A percentile compares a stretch with the other conserved stretches of the same genome.
Conservation (phyloP, 78 protist genomes). For the Dictyostelium purpureum region DNA sequence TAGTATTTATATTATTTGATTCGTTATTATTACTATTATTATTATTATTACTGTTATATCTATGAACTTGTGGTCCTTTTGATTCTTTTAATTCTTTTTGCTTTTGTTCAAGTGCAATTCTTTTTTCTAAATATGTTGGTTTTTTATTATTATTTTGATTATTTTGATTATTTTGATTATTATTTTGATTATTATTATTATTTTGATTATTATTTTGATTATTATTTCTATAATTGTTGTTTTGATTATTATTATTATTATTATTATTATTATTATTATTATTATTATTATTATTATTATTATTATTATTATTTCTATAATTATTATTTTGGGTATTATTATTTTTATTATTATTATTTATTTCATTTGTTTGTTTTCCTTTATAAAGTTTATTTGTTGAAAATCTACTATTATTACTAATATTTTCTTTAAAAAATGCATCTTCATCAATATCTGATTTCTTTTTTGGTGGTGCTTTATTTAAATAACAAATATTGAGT, state of each 20-base stretch:
- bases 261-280: neutral
- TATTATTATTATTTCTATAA: neutral
- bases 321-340: too few species aligned
- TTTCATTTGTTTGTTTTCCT: neutral
- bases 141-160: neutral
- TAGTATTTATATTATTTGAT: neutral
- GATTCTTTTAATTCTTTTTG: slow-evolving; percentile 6
- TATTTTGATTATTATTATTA: neutral
- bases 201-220: neutral
- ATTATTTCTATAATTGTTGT: neutral
- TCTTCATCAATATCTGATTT: neutral
- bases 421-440: neutral
- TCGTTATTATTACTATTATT: neutral
- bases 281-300: neutral
- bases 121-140: slow-evolving; percentile 40
- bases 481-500: slow-evolving; percentile 30
- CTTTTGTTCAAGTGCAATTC: slow-evolving; percentile 1
- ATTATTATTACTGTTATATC: slow-evolving; percentile 1
- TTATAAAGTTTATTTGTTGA: neutral
- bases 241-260: neutral
- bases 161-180: neutral
- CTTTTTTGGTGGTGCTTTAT: neutral
- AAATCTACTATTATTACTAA: neutral
- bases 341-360: neutral
- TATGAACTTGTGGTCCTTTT: slow-evolving; percentile 3